These are phyloP conservation scores for Pleurotus salmoneostramineus DNA, from an alignment of 768 basidiomycete genomes.

Conservation along the genomic window DNA sequence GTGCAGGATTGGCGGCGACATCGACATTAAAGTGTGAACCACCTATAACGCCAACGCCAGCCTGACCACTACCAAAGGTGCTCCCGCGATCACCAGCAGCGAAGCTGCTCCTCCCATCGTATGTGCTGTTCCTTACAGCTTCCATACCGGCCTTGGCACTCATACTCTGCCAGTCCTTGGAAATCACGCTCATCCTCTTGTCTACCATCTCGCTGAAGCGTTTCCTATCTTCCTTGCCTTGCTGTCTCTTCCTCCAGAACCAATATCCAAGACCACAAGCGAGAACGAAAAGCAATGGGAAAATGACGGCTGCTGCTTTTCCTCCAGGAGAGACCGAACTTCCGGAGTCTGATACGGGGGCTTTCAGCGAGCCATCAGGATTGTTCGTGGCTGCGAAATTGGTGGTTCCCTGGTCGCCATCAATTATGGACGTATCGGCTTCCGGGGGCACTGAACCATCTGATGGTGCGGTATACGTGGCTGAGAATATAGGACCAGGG, in stretches of 20 bases:
- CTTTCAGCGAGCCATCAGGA: constrained; percentile 22
- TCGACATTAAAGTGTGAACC: constrained; percentile 20
- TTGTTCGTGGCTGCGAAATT: constrained; percentile 35
- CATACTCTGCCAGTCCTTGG: constrained; percentile 73
- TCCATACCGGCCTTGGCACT: constrained; percentile 66
- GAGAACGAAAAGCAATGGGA: constrained; percentile 59
- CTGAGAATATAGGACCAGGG: constrained; percentile 68
- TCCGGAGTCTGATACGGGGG: neutral
- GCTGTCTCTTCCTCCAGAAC: constrained; percentile 49
- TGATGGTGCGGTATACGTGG: constrained; percentile 47
- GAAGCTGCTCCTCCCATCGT: constrained; percentile 21
- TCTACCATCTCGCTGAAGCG: constrained; percentile 67
- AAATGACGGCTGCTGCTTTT: constrained; percentile 59
- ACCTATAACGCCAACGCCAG: constrained; percentile 29
- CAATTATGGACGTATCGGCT: constrained; percentile 34
- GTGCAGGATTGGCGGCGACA: constrained; percentile 15
- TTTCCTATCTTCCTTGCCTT: constrained; percentile 46
- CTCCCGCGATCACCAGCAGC: constrained; percentile 9
- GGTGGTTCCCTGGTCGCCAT: constrained; percentile 26
- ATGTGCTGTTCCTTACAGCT: constrained; percentile 70
- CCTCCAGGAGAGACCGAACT: constrained; percentile 41
- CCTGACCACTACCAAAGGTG: constrained; percentile 35
- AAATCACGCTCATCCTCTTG: constrained; percentile 81
- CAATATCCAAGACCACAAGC: constrained; percentile 38
- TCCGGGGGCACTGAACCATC: constrained; percentile 32